Evolutionary conservation across 345 rosid genomes (phyloP), one percentile per base, ranked within the genome.

Genomic region (Aethionema arabicum): DNA sequence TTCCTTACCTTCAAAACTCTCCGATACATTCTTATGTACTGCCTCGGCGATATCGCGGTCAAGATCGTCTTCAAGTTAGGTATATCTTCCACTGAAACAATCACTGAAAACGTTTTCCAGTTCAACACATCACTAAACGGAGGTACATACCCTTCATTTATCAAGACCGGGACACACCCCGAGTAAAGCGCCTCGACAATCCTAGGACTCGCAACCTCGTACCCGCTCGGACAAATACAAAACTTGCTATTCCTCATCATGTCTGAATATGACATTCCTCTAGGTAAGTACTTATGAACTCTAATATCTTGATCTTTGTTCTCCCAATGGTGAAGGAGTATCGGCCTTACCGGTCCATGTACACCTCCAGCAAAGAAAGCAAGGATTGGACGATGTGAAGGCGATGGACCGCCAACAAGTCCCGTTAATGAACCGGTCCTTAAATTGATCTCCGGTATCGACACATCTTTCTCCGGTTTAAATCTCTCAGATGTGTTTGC

Each of bases 281-380:
- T 81, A 0, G 93, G 96, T 31, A 91, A 89, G 81, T 88, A 88
- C 38, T 69, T 75, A 56, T 86, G 81, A 1, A 91, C 85, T 59
- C 66, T 70, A 10, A 91, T 61, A 43, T 88, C 91, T 2, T 82
- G 67, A 10, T 89, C 96, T 65, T 85, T 86, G 69, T 70, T 65
- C 65, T 88, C 92, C 98, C 98, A 90, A 41, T 93, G 95, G 49
- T 87, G 59, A 2, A 93, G 96, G 3, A 93, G 79, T 33, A 92
- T 52, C 0, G 97, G 90, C 43, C 98, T 79, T 12, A 92, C 80
- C 3, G 95, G 93, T 52, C 98, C 98, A n/a, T 92, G 98, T 55
- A 92, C 80, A 8, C 95, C 96, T 38, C 96, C 95, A 0, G 98
- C 97, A 14, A 89, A 92, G 85, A 92, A 92, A 38, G 98, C 97